Conservation (phyloP, 257 asterid species). For the Fraxinus pennsylvanica region DNA sequence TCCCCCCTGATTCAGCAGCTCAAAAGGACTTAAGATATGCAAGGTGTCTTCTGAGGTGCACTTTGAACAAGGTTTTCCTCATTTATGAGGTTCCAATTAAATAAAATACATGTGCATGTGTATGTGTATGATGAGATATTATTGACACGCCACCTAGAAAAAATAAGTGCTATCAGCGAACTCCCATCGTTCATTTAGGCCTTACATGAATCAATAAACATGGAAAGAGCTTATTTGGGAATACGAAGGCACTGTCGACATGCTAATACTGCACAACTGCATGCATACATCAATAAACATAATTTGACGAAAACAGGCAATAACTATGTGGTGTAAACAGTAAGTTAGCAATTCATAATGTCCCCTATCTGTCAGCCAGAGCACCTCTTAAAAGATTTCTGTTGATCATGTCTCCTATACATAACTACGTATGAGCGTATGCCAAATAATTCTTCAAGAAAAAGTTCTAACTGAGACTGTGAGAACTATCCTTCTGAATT, state of each 20-base stretch:
- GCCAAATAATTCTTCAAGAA: too few relatives aligned
- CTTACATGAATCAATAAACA: constrained; percentile 61
- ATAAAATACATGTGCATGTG: neutral
- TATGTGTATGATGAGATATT: constrained; percentile 44
- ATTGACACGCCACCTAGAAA: constrained; percentile 42
- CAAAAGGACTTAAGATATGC: neutral
- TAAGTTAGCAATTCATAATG: neutral
- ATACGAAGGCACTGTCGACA: constrained; percentile 31
- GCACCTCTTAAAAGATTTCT: neutral
- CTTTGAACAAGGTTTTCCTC: neutral
- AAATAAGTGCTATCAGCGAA: constrained; percentile 43
- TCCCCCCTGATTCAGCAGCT: neutral
- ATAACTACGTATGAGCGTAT: too few relatives aligned
- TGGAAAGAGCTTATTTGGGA: constrained; percentile 28
- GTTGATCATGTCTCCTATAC: neutral
- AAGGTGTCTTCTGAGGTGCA: neutral
- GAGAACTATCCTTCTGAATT: neutral
- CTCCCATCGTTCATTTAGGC: constrained; percentile 42
- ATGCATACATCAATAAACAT: neutral
- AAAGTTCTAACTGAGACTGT: neutral
- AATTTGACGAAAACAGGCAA: neutral
- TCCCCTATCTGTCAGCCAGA: neutral
- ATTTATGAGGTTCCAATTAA: neutral
- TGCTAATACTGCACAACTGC: neutral
- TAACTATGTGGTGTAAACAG: neutral